A percentile compares a stretch with the other conserved stretches of the same genome.
These are phyloP conservation scores for Umbilicaria muhlenbergii DNA, from an alignment of 495 filamentous ascomycete species.

Conservation along the genomic window DNA sequence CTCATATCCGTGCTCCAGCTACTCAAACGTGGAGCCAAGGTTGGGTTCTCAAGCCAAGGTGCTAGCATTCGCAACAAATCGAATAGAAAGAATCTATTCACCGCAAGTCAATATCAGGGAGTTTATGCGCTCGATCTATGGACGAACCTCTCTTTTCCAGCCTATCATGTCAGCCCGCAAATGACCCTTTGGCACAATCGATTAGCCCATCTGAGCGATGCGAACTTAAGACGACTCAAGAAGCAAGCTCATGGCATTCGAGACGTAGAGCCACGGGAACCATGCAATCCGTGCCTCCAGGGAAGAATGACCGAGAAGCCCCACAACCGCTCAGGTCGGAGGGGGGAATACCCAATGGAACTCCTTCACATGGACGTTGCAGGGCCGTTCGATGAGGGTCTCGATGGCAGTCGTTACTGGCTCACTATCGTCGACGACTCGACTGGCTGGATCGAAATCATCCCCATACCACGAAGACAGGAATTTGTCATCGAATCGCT, in stretches of 20 bases:
- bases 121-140: no score
- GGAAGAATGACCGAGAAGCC: conserved; percentile 12
- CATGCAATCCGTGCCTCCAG: conserved; percentile 10
- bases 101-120: no score
- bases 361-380: conserved; percentile 13
- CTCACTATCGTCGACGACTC: conserved; percentile 13
- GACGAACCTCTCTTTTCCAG: no score
- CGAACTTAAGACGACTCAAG: conserved; percentile 2
- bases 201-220: conserved; percentile 7
- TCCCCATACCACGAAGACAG: conserved; percentile 7
- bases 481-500: conserved; percentile 10
- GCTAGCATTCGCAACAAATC: no score
- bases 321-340: conserved; percentile 4
- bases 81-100: no score
- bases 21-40: no score
- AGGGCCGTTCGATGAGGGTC: conserved; percentile 12
- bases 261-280: conserved; percentile 3
- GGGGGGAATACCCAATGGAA: conserved; percentile 13
- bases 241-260: conserved; percentile 6
- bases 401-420: conserved; percentile 14
- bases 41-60: no score
- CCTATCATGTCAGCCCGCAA: conserved; percentile 11
- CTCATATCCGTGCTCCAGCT: no score
- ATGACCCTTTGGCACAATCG: conserved; percentile 8
- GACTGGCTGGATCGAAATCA: conserved; percentile 9